Evolutionary conservation across 208 protist genomes (phyloP), one percentile per base, ranked within the genome.

Genomic region (Crithidia sp.): DNA sequence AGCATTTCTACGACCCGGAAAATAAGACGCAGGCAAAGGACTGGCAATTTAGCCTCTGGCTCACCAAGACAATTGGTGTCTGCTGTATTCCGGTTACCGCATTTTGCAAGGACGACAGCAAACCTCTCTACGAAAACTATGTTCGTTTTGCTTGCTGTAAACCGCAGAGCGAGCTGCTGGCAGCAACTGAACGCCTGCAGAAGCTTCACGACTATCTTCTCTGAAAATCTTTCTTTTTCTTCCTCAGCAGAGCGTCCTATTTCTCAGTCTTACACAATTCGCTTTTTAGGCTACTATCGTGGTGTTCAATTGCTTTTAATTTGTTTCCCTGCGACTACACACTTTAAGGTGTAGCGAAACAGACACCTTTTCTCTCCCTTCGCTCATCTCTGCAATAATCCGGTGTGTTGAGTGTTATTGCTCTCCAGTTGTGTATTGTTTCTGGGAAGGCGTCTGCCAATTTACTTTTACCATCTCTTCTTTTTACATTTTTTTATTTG

Each of bases 111-210:
- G 58, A 74, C 3, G 74, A 80, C 19, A 86, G 87, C 68, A 71
- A 71, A 36, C 65, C 76, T 7, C 61, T 93, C 4, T 89, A 86
- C 53, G 82, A 90, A 36, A 82, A 88, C 53, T 96, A 88, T 67
- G 91, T 87, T 5, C 82, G 95, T 5, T 97, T 98, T 69, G 87
- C 88, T 9, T 96, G 91, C 72, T 98, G 95, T 73, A 97, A 96
- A 81, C 81, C 82, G 10, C 83, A 94, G n/a, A 79, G 77, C 3
- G 84, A 91, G 50, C 74, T 94, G 4, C 13, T 28, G 7, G 71
- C 76, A 49, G 89, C 85, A 6, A 76, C 77, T 17, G 77, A 74
- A 52, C 75, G 89, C 40, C 89, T 94, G 19, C 61, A 82, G 45
- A 84, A 85, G 57, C 71, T 94, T 8, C 70, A 77, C 36, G 70